Base-by-base conservation (phyloP, 2,329 filamentous ascomycete genomes). In the Domatiomyces globalis region DNA sequence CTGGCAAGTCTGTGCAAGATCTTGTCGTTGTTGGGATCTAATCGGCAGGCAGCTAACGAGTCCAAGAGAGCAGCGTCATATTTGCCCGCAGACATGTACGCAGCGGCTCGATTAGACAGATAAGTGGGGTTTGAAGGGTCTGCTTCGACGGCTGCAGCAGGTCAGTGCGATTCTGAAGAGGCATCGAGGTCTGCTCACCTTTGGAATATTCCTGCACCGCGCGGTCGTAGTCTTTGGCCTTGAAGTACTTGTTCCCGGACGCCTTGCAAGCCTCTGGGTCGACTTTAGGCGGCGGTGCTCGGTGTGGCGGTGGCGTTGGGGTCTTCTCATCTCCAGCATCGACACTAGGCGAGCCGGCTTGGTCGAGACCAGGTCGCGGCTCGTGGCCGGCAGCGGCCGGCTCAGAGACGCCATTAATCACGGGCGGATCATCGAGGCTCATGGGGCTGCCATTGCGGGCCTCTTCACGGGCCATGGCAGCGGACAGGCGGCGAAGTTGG, bases 211-310 rank as follows among this genome's bases (percentile, higher is more conserved):
- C 87, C 60, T 85, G 79, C 66, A 96, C 89, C 20, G 92, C 90
- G 65, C 85, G 84, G 54, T 76, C 72, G 67, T 90, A 98, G 63
- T 95, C 86, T 66, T 84, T 87, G 57, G 89, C 86, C 73, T 95
- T 96, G 78, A 95, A 98, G 65, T 87, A 90, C 64, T 92, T 92
- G 73, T 98, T 98, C 53, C 92, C 92, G 1, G 86, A 80, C 61
- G 85, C 80, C 75, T 98, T 98, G 78, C 84, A 95, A 10, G 81
- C 76, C 71, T 98, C 92, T 22, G 90, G 87, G 65, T 95, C 87
- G 50, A 90, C 85, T 63, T 52, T 68, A 9, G 64, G 66, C 36
- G 72, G 67, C 44, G 73, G 69, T 59, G 67, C 73, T 61, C 54
- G 58, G 58, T 74, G 70, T 17, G 70, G 71, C 48, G 69, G 72